These are phyloP conservation scores for Stagonosporopsis chrysanthemi DNA, from an alignment of 2,329 filamentous ascomycete species.

Conservation along the genomic window DNA sequence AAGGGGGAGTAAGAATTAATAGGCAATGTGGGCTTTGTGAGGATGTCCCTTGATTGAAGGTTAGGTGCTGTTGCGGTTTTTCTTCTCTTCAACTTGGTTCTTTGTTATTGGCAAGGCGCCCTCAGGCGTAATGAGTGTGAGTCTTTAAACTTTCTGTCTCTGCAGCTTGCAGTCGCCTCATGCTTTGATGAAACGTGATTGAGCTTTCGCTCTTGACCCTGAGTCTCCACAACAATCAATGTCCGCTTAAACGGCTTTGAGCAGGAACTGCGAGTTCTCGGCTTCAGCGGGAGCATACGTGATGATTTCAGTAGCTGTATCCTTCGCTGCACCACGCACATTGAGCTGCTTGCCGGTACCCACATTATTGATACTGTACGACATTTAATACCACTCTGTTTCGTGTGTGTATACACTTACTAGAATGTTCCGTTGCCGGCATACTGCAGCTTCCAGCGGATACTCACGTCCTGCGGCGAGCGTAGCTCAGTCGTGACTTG, in stretches of 20 bases:
- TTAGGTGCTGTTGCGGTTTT: too few relatives aligned
- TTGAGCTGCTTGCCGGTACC: background rate
- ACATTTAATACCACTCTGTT: background rate
- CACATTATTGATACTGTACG: conserved; percentile 1
- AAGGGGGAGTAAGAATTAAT: too few relatives aligned
- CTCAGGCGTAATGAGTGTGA: too few relatives aligned
- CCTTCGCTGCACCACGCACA: background rate
- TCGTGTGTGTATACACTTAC: background rate
- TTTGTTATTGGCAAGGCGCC: too few relatives aligned
- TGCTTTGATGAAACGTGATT: too few relatives aligned
- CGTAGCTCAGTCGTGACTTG: conserved; percentile 2
- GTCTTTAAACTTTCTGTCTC: too few relatives aligned
- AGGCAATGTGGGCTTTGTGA: too few relatives aligned
- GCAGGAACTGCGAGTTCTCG: background rate
- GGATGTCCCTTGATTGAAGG: too few relatives aligned
- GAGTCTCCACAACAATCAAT: too few relatives aligned
- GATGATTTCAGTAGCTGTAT: background rate
- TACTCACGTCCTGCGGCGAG: background rate
- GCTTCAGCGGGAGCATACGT: background rate
- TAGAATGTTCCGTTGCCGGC: conserved; percentile 4
- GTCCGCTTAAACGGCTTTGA: background rate
- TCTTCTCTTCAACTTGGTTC: too few relatives aligned
- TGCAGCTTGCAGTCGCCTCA: too few relatives aligned
- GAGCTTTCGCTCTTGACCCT: too few relatives aligned
- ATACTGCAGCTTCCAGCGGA: conserved; percentile 4